A percentile compares a stretch with the other conserved stretches of the same genome.
These are phyloP conservation scores for Taphrina wiesneri DNA, from an alignment of 1,139 yeast species.

Conservation along the genomic window DNA sequence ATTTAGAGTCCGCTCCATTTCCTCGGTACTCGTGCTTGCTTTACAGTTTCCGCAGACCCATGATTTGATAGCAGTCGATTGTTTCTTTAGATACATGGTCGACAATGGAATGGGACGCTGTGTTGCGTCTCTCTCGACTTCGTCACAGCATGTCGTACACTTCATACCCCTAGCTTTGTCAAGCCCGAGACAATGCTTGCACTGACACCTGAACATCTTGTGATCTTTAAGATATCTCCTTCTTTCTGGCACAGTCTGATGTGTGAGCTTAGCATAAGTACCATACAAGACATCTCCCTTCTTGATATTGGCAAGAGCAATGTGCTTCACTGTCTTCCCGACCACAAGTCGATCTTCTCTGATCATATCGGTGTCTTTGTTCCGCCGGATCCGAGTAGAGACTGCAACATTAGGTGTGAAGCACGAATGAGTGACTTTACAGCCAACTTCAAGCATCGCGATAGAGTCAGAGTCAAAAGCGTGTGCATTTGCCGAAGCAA, in stretches of 20 bases:
- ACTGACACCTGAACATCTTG: slow-evolving; percentile 22
- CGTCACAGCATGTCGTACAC: neutral
- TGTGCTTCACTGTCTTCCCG: slow-evolving; percentile 11
- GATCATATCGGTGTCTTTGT: neutral
- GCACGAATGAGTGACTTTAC: slow-evolving; percentile 26
- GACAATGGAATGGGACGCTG: neutral
- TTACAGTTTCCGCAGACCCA: neutral
- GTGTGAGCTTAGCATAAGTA: slow-evolving; percentile 12
- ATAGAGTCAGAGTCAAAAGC: slow-evolving; percentile 7
- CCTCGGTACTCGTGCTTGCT: neutral
- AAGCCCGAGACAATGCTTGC: neutral
- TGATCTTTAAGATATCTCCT: neutral
- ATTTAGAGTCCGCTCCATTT: neutral
- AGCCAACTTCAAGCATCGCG: slow-evolving; percentile 9
- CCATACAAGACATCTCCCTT: slow-evolving; percentile 22
- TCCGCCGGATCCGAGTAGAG: slow-evolving; percentile 4
- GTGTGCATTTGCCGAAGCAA: slow-evolving; percentile 23
- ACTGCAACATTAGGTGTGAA: slow-evolving; percentile 23
- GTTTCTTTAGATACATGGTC: neutral
- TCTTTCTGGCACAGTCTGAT: neutral
- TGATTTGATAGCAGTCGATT: neutral
- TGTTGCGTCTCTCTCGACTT: neutral
- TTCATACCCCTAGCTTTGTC: neutral
- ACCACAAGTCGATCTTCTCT: too few relatives aligned
- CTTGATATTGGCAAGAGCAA: slow-evolving; percentile 5